Evolutionary conservation across 2,329 filamentous ascomycete genomes (phyloP), one percentile per base, ranked within the genome.

Genomic region (Colletotrichum sp.): DNA sequence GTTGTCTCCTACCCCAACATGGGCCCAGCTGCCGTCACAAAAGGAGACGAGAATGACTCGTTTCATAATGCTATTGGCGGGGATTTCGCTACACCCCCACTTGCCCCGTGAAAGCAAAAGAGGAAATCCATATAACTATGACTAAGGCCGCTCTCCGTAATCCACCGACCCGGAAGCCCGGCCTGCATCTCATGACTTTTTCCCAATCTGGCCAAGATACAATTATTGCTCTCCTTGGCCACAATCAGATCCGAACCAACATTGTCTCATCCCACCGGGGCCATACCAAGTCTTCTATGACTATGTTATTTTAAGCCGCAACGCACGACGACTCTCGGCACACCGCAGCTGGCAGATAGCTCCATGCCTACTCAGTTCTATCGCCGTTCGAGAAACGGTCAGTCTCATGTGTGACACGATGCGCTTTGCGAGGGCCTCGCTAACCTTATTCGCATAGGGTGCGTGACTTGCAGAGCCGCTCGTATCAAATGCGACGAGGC

Each of bases 401-500:
- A 66, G 72, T 66, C 12, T 5, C 3, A 34, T 21, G 6, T 0
- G 0, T 48, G 43, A 24, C n/a, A 21, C 43, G 43, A 52, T 3
- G 43, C 10, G 43, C 39, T 52, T 52, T n/a, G 24, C 64, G 26
- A 52, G 26, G 18, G 39, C 39, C 21, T 52, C 64, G 66, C 28
- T 24, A 26, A 34, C n/a, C n/a, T 21, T 59, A 15, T 10, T 24
- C 21, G 24, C 43, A 24, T 63, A 77, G 66, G 69, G 4, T 73
- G 73, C 12, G 30, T 59, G 18, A 74, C 28, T 10, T 71, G 60
- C 16, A 67, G 70, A 57, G 15, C 26, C 18, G 73, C 67, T 6
- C 66, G 70, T 12, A 64, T 74, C 55, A 76, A 68, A 32, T 74
- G 66, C 32, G 69, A 73, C 36, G 76, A 73, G 69, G 21, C 28